Percentiles rank a stretch among this genome's conserved stretches.
Evolutionary conservation across 352 stramenopile genomes (phyloP).

Genomic region (Ophiocytium majus): DNA sequence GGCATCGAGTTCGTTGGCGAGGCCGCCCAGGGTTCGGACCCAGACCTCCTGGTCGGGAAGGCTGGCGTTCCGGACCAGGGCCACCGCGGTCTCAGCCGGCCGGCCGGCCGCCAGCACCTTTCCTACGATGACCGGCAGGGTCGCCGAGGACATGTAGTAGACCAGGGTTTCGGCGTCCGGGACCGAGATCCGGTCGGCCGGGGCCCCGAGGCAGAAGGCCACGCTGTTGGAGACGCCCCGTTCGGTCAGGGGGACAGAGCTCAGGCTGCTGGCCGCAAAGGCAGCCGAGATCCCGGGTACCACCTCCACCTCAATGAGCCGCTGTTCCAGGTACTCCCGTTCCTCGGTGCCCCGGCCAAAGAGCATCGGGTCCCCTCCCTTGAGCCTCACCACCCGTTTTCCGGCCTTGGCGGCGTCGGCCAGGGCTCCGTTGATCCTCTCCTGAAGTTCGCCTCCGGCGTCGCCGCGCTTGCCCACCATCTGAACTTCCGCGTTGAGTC

Average conservation of each 20-base stretch:
- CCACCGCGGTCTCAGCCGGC: no score
- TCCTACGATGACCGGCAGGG: no score
- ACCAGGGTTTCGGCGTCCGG: no score
- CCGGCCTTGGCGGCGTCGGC: not conserved
- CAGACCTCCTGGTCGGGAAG: no score
- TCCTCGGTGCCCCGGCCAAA: slow-evolving; percentile 1
- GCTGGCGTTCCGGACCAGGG: no score
- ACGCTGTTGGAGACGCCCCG: no score
- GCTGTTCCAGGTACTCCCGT: not conserved
- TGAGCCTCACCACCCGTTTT: not conserved
- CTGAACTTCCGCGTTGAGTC: not conserved
- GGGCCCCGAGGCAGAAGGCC: no score
- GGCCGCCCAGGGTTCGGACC: no score
- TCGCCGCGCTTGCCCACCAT: not conserved
- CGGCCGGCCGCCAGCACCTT: no score
- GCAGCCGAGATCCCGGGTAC: not conserved
- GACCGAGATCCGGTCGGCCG: no score
- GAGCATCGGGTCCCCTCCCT: not conserved
- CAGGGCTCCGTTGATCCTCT: not conserved
- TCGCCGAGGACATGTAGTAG: no score
- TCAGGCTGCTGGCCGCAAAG: not conserved
- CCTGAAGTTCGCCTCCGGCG: not conserved
- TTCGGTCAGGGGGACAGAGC: not conserved
- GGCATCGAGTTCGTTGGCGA: no score
- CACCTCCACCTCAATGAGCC: not conserved